Conservation (phyloP, 2,329 filamentous ascomycete species). For the Dactylellina leptospora region DNA sequence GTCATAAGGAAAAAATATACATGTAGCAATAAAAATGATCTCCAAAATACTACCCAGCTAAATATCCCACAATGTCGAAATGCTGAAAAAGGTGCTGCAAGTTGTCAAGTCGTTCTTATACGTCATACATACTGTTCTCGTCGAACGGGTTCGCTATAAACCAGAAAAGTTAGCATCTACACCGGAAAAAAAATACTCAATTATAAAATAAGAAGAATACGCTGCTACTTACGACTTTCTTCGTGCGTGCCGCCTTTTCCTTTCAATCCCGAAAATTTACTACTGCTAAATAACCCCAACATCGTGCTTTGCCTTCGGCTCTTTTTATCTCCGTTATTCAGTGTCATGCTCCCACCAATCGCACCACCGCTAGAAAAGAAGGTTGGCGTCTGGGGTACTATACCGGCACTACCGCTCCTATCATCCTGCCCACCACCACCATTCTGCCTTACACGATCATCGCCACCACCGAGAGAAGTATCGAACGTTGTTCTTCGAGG, state of each 20-base stretch:
- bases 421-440: slow-evolving; percentile 19
- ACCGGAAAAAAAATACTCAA: background rate
- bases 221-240: slow-evolving; percentile 47
- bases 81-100: background rate
- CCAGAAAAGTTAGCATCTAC: slow-evolving; percentile 10
- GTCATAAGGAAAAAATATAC: slow-evolving; percentile 1
- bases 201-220: background rate
- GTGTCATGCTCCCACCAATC: slow-evolving; percentile 43
- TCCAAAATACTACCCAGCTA: background rate
- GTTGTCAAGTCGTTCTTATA: slow-evolving; percentile 23
- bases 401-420: slow-evolving; percentile 23
- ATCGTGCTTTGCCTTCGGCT: slow-evolving; percentile 50
- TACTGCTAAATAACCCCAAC: slow-evolving; percentile 53
- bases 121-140: slow-evolving; percentile 52
- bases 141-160: slow-evolving; percentile 49
- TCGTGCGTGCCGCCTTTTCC: slow-evolving; percentile 41
- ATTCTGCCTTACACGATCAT: slow-evolving; percentile 33
- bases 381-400: slow-evolving; percentile 39
- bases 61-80: background rate
- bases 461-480: background rate
- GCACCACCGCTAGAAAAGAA: slow-evolving; percentile 49
- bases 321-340: slow-evolving; percentile 50
- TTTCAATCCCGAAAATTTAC: slow-evolving; percentile 47
- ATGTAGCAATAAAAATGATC: background rate
- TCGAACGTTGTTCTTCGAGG: slow-evolving; percentile 50